These are phyloP conservation scores for Hypoxylon rubiginosum DNA, from an alignment of 2,329 filamentous ascomycete genomes.

Conservation along the genomic window DNA sequence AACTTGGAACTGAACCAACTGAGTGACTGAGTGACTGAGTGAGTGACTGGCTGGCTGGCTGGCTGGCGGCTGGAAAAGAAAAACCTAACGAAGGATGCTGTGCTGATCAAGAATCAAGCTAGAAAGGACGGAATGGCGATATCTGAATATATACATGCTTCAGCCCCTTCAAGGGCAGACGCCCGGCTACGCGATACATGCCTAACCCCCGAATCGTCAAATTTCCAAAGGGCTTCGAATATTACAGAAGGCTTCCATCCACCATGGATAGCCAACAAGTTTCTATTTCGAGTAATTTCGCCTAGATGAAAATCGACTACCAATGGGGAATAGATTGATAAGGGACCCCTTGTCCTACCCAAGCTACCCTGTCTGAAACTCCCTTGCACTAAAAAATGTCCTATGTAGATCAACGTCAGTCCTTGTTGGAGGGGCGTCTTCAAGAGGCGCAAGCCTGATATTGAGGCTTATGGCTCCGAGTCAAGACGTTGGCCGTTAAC, in stretches of 20 bases:
- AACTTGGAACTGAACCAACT: constrained; percentile 30
- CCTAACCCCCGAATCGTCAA: constrained; percentile 12
- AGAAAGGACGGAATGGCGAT: constrained; percentile 5
- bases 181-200: constrained; percentile 18
- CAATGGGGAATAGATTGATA: constrained; percentile 20
- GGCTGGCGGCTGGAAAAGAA: background rate
- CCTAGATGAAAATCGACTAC: constrained; percentile 35
- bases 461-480: constrained; percentile 28
- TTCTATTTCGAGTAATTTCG: constrained; percentile 42
- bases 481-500: constrained; percentile 18
- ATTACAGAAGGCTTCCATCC: too few species aligned
- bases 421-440: constrained; percentile 9
- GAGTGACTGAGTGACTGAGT: constrained; percentile 26
- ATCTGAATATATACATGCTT: constrained; percentile 19
- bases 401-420: constrained; percentile 37
- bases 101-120: constrained; percentile 3
- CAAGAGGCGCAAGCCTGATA: constrained; percentile 17
- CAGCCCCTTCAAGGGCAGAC: constrained; percentile 8
- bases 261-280: constrained; percentile 26
- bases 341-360: constrained; percentile 24
- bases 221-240: constrained; percentile 10
- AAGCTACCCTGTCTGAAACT: constrained; percentile 17
- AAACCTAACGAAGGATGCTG: constrained; percentile 32
- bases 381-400: constrained; percentile 34
- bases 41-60: too few species aligned